Evolutionary conservation across 352 stramenopile genomes (phyloP).

Genomic region (Phytopythium litorale): DNA sequence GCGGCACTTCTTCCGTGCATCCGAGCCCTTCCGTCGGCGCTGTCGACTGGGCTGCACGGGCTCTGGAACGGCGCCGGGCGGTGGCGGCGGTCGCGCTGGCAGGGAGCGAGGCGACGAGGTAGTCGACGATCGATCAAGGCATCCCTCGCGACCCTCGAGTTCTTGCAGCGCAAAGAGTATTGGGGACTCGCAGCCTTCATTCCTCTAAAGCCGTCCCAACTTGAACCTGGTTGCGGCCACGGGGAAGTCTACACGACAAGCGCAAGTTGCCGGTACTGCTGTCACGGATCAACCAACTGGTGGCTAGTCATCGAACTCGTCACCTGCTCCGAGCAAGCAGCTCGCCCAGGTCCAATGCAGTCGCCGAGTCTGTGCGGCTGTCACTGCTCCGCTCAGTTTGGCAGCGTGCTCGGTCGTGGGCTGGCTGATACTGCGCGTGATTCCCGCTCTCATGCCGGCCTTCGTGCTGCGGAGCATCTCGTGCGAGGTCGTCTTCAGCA

Average conservation of each 20-base stretch:
- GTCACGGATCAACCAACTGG: constrained; percentile 47
- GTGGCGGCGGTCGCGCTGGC: constrained; percentile 12
- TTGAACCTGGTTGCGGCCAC: constrained; percentile 52
- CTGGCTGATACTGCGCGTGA: constrained; percentile 51
- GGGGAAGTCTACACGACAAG: constrained; percentile 43
- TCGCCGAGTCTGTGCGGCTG: not conserved
- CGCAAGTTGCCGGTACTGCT: constrained; percentile 44
- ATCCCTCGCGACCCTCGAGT: constrained; percentile 67
- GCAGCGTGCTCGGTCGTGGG: constrained; percentile 5
- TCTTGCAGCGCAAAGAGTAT: constrained; percentile 77
- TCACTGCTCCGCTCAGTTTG: not conserved
- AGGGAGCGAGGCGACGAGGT: constrained; percentile 42
- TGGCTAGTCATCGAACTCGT: constrained; percentile 40
- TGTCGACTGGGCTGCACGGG: constrained; percentile 22
- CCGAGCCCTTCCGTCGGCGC: constrained; percentile 33
- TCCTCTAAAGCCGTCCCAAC: constrained; percentile 28
- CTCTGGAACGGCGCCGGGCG: constrained; percentile 5
- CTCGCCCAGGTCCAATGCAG: constrained; percentile 7
- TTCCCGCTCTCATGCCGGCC: constrained; percentile 50
- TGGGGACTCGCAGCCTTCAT: constrained; percentile 26
- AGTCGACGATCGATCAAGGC: constrained; percentile 56
- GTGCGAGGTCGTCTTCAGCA: constrained; percentile 83
- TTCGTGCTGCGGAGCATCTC: constrained; percentile 79
- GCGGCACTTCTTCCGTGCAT: constrained; percentile 58
- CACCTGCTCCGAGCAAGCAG: constrained; percentile 10